phyloP scores from a whole-genome alignment of 345 rosid genomes.

The Linum lewisii region DNA sequence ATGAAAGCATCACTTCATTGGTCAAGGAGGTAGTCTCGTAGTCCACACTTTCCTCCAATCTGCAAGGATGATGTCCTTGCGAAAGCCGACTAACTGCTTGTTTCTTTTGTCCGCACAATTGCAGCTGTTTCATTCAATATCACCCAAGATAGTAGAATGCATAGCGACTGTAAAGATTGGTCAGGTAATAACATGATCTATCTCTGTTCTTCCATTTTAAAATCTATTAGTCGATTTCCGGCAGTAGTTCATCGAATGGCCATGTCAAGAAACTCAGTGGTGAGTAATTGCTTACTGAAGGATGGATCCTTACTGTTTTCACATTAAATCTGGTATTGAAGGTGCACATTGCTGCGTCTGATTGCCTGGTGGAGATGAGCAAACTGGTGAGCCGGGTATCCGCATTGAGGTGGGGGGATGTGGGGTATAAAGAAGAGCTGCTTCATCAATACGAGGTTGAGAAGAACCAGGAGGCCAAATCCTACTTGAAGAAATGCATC shows the following conservation, averaged over 20 bases:
- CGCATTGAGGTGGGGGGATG: slow-evolving; percentile 18
- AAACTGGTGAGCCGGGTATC: slow-evolving; percentile 33
- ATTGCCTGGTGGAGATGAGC: slow-evolving; percentile 54
- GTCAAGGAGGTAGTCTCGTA: slow-evolving; percentile 49
- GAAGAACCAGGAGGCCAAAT: slow-evolving; percentile 70
- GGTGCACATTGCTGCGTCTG: slow-evolving; percentile 81
- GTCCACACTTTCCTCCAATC: slow-evolving; percentile 3
- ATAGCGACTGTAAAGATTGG: slow-evolving; percentile 73
- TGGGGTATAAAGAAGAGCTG: slow-evolving; percentile 41
- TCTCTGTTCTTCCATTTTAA: not conserved
- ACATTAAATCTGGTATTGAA: slow-evolving; percentile 3
- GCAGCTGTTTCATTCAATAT: slow-evolving; percentile 50
- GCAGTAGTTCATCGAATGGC: not conserved
- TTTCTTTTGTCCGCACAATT: slow-evolving; percentile 6
- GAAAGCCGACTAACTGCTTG: slow-evolving; percentile 11
- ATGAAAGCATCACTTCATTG: slow-evolving; percentile 30
- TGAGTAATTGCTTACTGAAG: too few relatives aligned
- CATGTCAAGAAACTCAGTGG: too few relatives aligned
- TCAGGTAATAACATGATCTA: slow-evolving; percentile 40
- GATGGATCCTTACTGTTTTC: too few relatives aligned
- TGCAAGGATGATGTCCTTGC: not conserved
- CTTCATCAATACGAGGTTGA: slow-evolving; percentile 51
- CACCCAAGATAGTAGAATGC: slow-evolving; percentile 58
- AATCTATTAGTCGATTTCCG: not conserved
- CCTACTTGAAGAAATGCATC: slow-evolving; percentile 49